A percentile compares a stretch with the other conserved stretches of the same genome.
phyloP scores from a whole-genome alignment of 306 rosid species.

The Alnus rubra region DNA sequence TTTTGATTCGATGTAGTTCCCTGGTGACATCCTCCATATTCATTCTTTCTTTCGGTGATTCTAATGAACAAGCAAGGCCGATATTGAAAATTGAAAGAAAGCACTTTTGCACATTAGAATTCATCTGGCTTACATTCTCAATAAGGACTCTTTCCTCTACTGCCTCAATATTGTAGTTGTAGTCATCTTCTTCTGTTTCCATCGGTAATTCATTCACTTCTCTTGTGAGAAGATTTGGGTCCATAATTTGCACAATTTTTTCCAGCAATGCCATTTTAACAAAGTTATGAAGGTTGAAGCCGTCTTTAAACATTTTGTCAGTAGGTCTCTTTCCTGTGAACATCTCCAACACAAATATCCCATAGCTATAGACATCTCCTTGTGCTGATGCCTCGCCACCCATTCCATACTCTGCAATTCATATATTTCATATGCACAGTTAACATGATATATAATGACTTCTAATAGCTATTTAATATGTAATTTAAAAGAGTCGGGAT shows the following conservation, averaged over 20 bases:
- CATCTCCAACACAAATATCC: conserved; percentile 39
- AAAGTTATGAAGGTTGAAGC: conserved; percentile 24
- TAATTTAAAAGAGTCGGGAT: not conserved
- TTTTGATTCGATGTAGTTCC: conserved; percentile 17
- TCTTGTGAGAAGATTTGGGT: conserved; percentile 27
- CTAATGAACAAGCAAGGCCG: conserved; percentile 37
- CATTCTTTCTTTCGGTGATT: conserved; percentile 33
- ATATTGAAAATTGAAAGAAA: conserved; percentile 26
- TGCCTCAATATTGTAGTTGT: not conserved
- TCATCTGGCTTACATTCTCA: conserved; percentile 2
- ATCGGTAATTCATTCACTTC: not conserved
- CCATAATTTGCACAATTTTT: conserved; percentile 28
- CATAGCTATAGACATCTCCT: conserved; percentile 43
- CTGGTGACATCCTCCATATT: not conserved
- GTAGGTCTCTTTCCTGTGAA: conserved; percentile 33
- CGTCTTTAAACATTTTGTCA: conserved; percentile 33
- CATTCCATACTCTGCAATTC: conserved; percentile 36
- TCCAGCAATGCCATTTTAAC: conserved; percentile 30
- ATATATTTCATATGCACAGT: not conserved
- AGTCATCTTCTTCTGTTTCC: not conserved
- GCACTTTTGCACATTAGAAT: conserved; percentile 12
- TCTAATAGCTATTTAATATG: not conserved
- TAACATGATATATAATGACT: not conserved
- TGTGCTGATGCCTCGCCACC: conserved; percentile 24
- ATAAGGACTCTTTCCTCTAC: not conserved